Conservation (phyloP, 2,329 filamentous ascomycete species). For the Cladosporium sphaerospermum region DNA sequence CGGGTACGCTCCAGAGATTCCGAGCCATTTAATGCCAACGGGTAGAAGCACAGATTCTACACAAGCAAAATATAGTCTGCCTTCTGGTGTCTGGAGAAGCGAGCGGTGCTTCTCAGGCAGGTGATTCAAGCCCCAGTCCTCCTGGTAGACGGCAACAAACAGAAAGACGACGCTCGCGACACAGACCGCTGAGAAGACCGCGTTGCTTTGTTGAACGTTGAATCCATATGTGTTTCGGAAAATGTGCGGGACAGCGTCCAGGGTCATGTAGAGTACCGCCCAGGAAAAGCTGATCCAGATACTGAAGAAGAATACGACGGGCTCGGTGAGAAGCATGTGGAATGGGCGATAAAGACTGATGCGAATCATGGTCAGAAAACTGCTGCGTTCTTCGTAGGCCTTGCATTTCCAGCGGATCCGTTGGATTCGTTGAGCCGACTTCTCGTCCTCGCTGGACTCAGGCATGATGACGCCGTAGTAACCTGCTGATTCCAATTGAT, state of each 20-base stretch:
- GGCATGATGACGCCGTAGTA: constrained; percentile 49
- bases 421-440: constrained; percentile 11
- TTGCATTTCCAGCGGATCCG: constrained; percentile 69
- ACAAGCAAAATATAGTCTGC: constrained; percentile 76
- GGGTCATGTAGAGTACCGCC: constrained; percentile 81
- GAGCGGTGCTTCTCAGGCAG: constrained; percentile 28
- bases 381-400: constrained; percentile 68
- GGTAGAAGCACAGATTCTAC: constrained; percentile 69
- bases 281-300: constrained; percentile 87
- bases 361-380: constrained; percentile 61
- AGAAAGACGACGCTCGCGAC: constrained; percentile 62
- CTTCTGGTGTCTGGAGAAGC: constrained; percentile 56
- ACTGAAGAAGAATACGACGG: constrained; percentile 78
- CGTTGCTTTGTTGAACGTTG: constrained; percentile 59
- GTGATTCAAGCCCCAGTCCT: constrained; percentile 15
- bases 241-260: constrained; percentile 72
- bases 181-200: constrained; percentile 68
- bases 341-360: constrained; percentile 75
- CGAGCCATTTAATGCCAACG: constrained; percentile 73
- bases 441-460: constrained; percentile 22
- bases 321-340: constrained; percentile 67
- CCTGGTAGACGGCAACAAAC: constrained; percentile 52
- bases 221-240: constrained; percentile 65
- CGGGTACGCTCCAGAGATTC: constrained; percentile 57
- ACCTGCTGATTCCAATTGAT: constrained; percentile 60